These are phyloP conservation scores for Penicillium argentinense DNA, from an alignment of 495 filamentous ascomycete genomes.

Conservation along the genomic window DNA sequence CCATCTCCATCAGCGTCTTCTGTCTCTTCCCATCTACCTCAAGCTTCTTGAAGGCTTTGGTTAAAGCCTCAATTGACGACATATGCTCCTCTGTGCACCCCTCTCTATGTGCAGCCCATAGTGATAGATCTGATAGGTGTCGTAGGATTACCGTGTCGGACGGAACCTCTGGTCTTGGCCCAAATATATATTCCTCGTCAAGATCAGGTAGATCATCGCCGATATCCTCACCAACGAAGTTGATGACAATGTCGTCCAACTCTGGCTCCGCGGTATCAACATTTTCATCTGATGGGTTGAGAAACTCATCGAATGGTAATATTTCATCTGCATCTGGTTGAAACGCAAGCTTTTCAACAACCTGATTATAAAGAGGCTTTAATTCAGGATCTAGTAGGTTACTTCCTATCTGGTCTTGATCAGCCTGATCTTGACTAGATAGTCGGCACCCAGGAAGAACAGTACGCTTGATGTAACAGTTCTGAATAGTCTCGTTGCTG, in stretches of 20 bases:
- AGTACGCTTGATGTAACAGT: conserved; percentile 3
- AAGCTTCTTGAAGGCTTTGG: conserved; percentile 1
- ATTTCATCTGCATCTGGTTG: neutral
- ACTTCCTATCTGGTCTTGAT: neutral
- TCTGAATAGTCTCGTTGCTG: neutral
- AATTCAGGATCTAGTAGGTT: neutral
- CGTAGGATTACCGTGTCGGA: neutral
- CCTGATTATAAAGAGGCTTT: neutral
- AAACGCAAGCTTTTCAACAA: neutral
- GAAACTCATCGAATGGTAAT: conserved; percentile 1
- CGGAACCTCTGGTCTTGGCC: neutral
- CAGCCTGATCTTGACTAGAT: no score
- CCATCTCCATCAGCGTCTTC: conserved; percentile 5
- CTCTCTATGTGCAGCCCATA: conserved; percentile 2
- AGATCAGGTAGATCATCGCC: no score
- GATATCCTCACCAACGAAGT: no score
- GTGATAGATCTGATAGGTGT: conserved; percentile 5
- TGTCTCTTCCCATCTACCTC: conserved; percentile 8
- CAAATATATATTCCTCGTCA: no score
- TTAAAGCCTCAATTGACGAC: neutral
- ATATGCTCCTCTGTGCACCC: conserved; percentile 3
- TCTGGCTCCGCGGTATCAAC: no score
- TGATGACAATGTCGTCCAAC: no score
- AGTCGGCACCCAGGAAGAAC: neutral
- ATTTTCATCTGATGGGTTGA: neutral